Evolutionary conservation across 768 basidiomycete species (phyloP).

Genomic region (Leccinum incarnatum): DNA sequence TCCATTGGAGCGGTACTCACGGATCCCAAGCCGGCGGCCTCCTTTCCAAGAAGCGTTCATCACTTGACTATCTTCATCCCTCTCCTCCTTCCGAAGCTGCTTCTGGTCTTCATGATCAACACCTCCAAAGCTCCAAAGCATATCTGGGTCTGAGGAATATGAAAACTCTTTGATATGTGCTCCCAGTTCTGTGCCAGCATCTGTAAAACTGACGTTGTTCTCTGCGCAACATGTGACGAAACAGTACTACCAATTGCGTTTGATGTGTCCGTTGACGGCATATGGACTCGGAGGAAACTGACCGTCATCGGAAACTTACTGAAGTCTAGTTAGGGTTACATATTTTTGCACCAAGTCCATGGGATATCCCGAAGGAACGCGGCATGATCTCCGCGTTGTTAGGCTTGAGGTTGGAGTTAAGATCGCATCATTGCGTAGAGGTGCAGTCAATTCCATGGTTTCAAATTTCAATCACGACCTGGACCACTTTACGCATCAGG

Average conservation of each 20-base stretch:
- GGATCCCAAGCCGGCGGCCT: conserved; percentile 26
- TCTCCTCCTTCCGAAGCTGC: conserved; percentile 41
- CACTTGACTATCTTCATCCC: conserved; percentile 54
- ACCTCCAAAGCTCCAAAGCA: conserved; percentile 27
- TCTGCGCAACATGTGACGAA: conserved; percentile 20
- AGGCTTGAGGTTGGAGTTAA: conserved; percentile 26
- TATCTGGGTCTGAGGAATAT: no score
- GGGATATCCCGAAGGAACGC: conserved; percentile 31
- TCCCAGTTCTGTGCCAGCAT: conserved; percentile 20
- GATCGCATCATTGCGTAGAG: neutral
- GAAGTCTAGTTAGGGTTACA: neutral
- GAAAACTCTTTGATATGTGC: conserved; percentile 25
- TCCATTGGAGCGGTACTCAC: neutral
- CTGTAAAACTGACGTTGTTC: conserved; percentile 16
- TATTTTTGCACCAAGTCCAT: conserved; percentile 20
- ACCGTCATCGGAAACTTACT: neutral
- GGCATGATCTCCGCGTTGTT: conserved; percentile 32
- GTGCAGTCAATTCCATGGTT: conserved; percentile 1
- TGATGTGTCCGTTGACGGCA: conserved; percentile 44
- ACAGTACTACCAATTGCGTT: conserved; percentile 38
- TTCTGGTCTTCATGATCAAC: conserved; percentile 43
- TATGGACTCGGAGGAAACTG: conserved; percentile 5
- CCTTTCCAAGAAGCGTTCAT: conserved; percentile 32
- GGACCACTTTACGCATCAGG: conserved; percentile 3
- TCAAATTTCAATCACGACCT: conserved; percentile 1